phyloP scores from a whole-genome alignment of 192 early-diverging fungal genomes.

The Umbelopsis vinacea region DNA sequence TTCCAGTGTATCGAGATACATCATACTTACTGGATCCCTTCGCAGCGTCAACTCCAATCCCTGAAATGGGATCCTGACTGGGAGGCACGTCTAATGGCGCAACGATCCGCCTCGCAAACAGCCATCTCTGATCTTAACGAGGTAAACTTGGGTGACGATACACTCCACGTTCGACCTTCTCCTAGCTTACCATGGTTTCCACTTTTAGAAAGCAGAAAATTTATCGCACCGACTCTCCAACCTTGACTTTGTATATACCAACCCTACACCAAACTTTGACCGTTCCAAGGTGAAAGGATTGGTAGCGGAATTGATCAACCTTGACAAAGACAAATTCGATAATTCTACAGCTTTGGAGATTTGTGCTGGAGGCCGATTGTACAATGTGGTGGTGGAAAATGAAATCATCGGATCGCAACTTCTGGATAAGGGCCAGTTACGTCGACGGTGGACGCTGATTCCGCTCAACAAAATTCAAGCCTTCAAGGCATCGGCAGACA shows the following conservation, averaged over 20 bases:
- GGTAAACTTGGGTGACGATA: conserved; percentile 27
- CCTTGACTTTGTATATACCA: conserved; percentile 81
- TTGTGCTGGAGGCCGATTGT: conserved; percentile 91
- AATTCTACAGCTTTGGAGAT: conserved; percentile 88
- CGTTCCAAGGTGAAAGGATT: conserved; percentile 88
- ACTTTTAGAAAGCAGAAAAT: conserved; percentile 52
- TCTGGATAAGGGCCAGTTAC: conserved; percentile 76
- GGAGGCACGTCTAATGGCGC: conserved; percentile 41
- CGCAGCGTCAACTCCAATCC: conserved; percentile 34
- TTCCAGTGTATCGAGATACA: conserved; percentile 4
- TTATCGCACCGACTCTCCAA: conserved; percentile 57
- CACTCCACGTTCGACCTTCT: no score
- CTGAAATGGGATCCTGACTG: conserved; percentile 52
- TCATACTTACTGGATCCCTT: background rate
- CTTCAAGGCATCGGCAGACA: conserved; percentile 56
- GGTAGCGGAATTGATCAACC: conserved; percentile 85
- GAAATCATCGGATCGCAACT: conserved; percentile 84
- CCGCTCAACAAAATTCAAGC: conserved; percentile 95
- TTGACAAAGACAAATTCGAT: conserved; percentile 70
- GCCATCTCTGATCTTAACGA: conserved; percentile 42
- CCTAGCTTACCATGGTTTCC: background rate
- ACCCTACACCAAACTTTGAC: conserved; percentile 89
- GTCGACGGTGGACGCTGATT: conserved; percentile 85
- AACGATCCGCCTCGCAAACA: conserved; percentile 33
- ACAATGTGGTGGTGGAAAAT: conserved; percentile 94